Percentiles rank a stretch among this genome's conserved stretches.
Conservation (phyloP, 129 eudicot genomes). For the Pseudognaphalium luteoalbum region DNA sequence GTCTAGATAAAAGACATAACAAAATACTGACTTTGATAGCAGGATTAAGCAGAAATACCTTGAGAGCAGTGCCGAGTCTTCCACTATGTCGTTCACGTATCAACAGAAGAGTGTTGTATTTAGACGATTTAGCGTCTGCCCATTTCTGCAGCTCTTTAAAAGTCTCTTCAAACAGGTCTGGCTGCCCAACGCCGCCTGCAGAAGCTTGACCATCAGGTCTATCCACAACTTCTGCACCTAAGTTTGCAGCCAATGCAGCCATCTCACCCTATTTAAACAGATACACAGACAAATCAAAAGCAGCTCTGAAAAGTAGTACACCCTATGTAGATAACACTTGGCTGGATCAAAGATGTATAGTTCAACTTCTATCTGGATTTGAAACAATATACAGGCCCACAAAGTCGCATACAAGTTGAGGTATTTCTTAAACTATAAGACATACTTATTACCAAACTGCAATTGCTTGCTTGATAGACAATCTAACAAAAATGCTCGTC, state of each 20-base stretch:
- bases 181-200: conserved; percentile 21
- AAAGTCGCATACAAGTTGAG: background rate
- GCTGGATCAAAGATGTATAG: background rate
- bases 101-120: conserved; percentile 66
- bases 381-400: background rate
- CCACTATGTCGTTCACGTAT: conserved; percentile 69
- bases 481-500: background rate
- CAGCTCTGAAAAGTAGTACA: conserved; percentile 1
- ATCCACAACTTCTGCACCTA: conserved; percentile 44
- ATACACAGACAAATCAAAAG: conserved; percentile 15
- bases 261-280: conserved; percentile 52
- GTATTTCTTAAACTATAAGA: background rate
- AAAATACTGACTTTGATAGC: background rate
- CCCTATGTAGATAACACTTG: background rate
- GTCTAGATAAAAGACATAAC: background rate
- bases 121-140: conserved; percentile 71
- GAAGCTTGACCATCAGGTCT: conserved; percentile 35
- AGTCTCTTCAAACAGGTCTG: conserved; percentile 69
- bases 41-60: conserved; percentile 45
- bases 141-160: conserved; percentile 89
- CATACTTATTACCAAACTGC: background rate
- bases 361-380: background rate
- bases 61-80: conserved; percentile 85
- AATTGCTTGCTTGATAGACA: background rate
- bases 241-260: conserved; percentile 43